Base-by-base conservation (phyloP, 257 asterid genomes). In the Scutellaria barbata region DNA sequence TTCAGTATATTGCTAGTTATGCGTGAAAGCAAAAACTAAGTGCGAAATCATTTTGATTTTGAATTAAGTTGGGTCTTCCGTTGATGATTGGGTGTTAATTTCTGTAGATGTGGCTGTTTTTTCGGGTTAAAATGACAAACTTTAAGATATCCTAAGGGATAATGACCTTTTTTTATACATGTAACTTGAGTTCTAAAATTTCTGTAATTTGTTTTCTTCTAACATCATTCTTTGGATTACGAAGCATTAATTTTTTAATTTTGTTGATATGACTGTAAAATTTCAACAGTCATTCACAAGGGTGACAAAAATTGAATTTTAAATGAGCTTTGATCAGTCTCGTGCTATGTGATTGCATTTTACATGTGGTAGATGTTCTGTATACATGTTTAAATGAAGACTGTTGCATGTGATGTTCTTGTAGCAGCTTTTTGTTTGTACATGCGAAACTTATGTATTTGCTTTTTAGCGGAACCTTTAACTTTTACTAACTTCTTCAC, bases 281-380 rank as follows among this genome's bases (percentile, higher is more conserved):
- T 41, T 66, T 53, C 18, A 56, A 39, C 7, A 68, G 25, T 62
- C 17, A 7, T 20, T 51, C 63, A 63, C 25, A 9, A 14, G 43
- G 53, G 48, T 63, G 50, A 33, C 71, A 59, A 50, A 66, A 40
- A 70, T 30, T 20, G 39, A 69, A 53, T 54, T n/a, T n/a, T 69
- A 14, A 40, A 53, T 47, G 18, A 42, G 43, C 62, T 5, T 68
- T 73, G 50, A 48, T 50, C 66, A 14, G 47, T 50, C 18, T 9
- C 7, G 5, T 18, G 14, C 39, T 59, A 8, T 72, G 10, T 47
- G 3, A 16, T 69, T 62, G 4, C 50, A 60, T 53, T 63, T 14
- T 63, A 41, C 59, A 46, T 37, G 45, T 37, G 57, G 45, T 75
- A 64, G 71, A 71, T 71, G 68, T 66, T 61, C 41, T 14, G 48